These are phyloP conservation scores for Diddensiella santjacobensis DNA, from an alignment of 805 yeast genomes.

Conservation along the genomic window DNA sequence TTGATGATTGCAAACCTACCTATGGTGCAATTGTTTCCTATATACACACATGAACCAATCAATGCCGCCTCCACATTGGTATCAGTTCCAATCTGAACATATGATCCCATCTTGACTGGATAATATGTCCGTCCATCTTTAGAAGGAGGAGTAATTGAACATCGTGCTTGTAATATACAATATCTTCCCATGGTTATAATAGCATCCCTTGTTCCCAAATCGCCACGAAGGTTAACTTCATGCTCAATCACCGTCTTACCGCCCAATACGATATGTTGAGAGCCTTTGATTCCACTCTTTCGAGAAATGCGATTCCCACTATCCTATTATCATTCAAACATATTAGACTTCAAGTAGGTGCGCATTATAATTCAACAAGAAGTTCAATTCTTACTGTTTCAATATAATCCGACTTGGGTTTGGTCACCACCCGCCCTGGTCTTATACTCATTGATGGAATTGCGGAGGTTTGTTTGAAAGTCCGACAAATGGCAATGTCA, in stretches of 20 bases:
- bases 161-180: slow-evolving; percentile 26
- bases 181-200: slow-evolving; percentile 37
- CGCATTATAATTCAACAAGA: background rate
- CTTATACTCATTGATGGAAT: slow-evolving; percentile 1
- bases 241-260: slow-evolving; percentile 35
- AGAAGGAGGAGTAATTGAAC: slow-evolving; percentile 33
- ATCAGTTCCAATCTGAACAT: slow-evolving; percentile 35
- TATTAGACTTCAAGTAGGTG: background rate
- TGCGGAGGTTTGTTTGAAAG: no score
- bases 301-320: slow-evolving; percentile 36
- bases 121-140: slow-evolving; percentile 23
- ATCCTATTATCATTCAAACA: slow-evolving; percentile 24
- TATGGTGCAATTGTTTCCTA: slow-evolving; percentile 34
- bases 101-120: slow-evolving; percentile 37
- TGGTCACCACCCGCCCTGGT: no score
- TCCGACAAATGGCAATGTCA: no score
- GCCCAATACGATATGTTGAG: slow-evolving; percentile 36
- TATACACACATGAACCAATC: slow-evolving; percentile 37
- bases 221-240: slow-evolving; percentile 35
- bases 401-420: slow-evolving; percentile 9
- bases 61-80: slow-evolving; percentile 34
- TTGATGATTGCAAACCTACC: slow-evolving; percentile 36
- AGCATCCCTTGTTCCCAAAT: slow-evolving; percentile 29
- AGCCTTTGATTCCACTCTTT: slow-evolving; percentile 33
- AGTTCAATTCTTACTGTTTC: slow-evolving; percentile 11